Base-by-base conservation (phyloP, 2,329 filamentous ascomycete species). In the Fusarium sp. region DNA sequence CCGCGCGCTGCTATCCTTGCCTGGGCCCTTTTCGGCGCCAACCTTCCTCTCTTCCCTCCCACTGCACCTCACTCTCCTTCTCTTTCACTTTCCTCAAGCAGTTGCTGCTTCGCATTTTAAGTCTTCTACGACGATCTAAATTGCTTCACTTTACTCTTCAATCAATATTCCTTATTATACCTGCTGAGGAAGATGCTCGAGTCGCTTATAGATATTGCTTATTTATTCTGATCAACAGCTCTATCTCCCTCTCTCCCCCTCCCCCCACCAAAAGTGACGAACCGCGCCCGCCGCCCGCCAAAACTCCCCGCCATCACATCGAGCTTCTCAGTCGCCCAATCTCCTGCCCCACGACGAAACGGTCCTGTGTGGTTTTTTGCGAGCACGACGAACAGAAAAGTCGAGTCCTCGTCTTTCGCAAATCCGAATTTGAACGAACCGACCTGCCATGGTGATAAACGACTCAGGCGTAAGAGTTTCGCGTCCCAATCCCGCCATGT, bases 361-460 rank as follows among this genome's bases (percentile, higher is more conserved):
- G 52, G 48, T 49, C 43, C 40, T 54, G 48, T 38, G 47, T 60
- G 28, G 34, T 36, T 19, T 36, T 36, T 36, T 55, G 53, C 62
- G 52, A 59, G 42, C 59, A 54, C 62, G 34, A 65, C 53, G 39
- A 43, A 43, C 11, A n/a, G 40, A 32, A 62, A 62, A 62, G 15
- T 17, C 44, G 26, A 28, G 26, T 44, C 38, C 19, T 32, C 30
- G 26, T 57, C 40, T 28, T 40, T 65, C 50, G 55, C 38, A 56
- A 34, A 50, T 46, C 48, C 66, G 51, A 61, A 60, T 42, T 42
- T 55, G 47, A 48, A 46, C 44, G 45, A 43, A 28, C 17, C 46
- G 48, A 36, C 42, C 54, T 76, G 73, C 72, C 74, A 79, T 81
- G 79, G 78, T 79, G 28, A 77, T 80, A 74, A 79, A 79, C 71